These are phyloP conservation scores for Ichthyophonus hoferi DNA, from an alignment of 208 protist genomes.

Conservation along the genomic window DNA sequence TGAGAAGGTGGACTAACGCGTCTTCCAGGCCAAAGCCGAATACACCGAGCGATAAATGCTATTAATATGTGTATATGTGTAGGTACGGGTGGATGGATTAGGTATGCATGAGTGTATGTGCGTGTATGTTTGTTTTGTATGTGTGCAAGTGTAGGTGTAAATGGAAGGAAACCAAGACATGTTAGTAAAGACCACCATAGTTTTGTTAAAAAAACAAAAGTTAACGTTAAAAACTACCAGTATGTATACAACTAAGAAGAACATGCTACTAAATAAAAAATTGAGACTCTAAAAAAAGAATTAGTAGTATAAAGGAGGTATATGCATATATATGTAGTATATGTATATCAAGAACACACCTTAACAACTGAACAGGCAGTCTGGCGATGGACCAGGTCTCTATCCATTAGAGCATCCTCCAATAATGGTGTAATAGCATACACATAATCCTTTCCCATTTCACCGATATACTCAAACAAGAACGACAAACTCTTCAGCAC, in stretches of 20 bases:
- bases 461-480: conserved; percentile 98
- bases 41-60: conserved; percentile 54
- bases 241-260: no score
- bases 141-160: background rate
- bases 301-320: no score
- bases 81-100: background rate
- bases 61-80: background rate
- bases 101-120: background rate
- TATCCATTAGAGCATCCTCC: conserved; percentile 95
- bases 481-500: conserved; percentile 98
- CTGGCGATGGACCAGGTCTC: conserved; percentile 84
- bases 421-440: conserved; percentile 93
- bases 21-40: conserved; percentile 78
- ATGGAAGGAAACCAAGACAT: background rate
- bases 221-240: no score
- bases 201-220: no score
- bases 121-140: background rate
- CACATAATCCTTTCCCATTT: conserved; percentile 94
- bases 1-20: conserved; percentile 94
- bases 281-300: no score
- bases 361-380: conserved; percentile 94
- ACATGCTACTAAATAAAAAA: no score
- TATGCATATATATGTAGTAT: no score
- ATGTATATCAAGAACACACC: no score
- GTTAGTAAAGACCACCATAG: no score